Evolutionary conservation across 2,329 filamentous ascomycete genomes (phyloP), one percentile per base, ranked within the genome.

Genomic region (Phoma sp.): DNA sequence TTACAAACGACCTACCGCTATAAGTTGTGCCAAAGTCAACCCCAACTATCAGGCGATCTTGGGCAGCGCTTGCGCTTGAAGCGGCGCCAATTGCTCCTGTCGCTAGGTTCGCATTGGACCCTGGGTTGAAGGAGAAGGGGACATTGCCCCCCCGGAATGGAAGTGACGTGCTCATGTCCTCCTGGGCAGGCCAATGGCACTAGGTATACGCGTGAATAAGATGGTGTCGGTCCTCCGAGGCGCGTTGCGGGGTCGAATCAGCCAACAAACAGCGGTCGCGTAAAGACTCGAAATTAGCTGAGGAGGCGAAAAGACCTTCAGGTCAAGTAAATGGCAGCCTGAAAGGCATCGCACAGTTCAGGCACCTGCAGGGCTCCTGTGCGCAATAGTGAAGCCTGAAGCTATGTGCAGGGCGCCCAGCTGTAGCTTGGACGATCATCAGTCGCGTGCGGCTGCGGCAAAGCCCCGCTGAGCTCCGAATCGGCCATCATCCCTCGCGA

Each of bases 11-110:
- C 66, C 40, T 52, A 85, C 89, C 89, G 36, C 87, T 91, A 69
- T 91, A 93, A 1, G 90, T 93, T n/a, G 90, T 93, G 12, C 90
- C 90, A 77, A 93, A 93, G 72, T 93, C 90, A 7, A 93, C 85
- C 7, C 89, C 90, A 28, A 93, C 88, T 63, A 92, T 89, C 61
- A 92, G 76, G 14, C 51, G 51, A 46, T 54, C 51, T 20, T 48
- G 26, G 5, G 21, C 37, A 28, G 45, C 40, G 26, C 39, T 28
- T 4, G 29, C 29, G 34, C 46, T 36, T 5, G 51, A 48, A 21
- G 51, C 39, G 36, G 29, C 23, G 21, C 45, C 40, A 21, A 48
- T 46, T 33, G 54, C 37, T 18, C 47, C 51, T 4, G 57, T 57
- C 37, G 57, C 57, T 32, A 64, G 48, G 49, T 58, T 66, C 26